Evolutionary conservation across 441 rosid species (phyloP).

Genomic region (Euphorbia schlechtendalii): DNA sequence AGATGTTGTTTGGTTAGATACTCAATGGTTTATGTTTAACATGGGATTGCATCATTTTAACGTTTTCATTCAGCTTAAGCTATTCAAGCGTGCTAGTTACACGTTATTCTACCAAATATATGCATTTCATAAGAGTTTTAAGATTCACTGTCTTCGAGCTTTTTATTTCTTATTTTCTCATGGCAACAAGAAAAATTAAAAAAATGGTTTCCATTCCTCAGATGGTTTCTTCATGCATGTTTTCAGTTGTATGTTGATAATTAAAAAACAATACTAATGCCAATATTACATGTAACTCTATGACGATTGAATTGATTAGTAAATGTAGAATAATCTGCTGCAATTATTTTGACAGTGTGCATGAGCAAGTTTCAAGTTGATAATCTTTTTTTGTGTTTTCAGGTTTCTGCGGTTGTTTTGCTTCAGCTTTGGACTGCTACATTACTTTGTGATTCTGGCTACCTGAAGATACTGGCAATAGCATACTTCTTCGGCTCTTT

Average conservation of each 20-base stretch:
- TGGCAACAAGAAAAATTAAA: background rate
- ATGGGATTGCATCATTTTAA: background rate
- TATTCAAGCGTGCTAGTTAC: background rate
- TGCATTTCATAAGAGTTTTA: background rate
- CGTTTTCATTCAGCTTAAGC: background rate
- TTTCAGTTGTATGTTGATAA: background rate
- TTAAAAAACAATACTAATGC: background rate
- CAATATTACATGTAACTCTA: background rate
- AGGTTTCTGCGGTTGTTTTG: conserved; percentile 57
- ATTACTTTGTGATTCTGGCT: conserved; percentile 51
- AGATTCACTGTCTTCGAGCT: background rate
- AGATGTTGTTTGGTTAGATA: background rate
- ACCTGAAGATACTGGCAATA: conserved; percentile 56
- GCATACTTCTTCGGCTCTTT: conserved; percentile 84
- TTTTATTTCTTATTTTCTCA: background rate
- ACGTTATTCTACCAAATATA: background rate
- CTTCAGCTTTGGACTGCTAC: conserved; percentile 72
- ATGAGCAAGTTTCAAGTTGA: background rate
- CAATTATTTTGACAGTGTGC: background rate
- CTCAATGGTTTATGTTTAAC: background rate
- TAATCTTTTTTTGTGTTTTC: conserved; percentile 20
- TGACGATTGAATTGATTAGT: background rate
- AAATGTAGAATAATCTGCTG: background rate
- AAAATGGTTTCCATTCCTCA: background rate
- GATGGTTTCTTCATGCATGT: background rate